These are phyloP conservation scores for Malus orientalis DNA, from an alignment of 306 rosid species.

Conservation along the genomic window DNA sequence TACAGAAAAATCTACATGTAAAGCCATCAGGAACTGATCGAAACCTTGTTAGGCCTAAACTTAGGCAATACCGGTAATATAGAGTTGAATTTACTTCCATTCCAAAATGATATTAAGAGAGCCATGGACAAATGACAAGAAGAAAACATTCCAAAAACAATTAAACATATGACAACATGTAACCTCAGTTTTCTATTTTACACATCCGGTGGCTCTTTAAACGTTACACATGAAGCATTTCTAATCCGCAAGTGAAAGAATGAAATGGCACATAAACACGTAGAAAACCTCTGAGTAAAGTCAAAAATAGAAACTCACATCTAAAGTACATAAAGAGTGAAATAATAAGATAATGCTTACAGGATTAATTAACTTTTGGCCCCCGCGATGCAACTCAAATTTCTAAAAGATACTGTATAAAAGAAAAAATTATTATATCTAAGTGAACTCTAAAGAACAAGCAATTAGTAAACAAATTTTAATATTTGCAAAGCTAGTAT, in stretches of 20 bases:
- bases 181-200: not conserved
- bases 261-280: not conserved
- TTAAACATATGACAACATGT: not conserved
- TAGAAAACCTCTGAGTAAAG: not conserved
- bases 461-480: not conserved
- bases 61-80: not conserved
- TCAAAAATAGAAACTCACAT: not conserved
- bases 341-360: constrained; percentile 40
- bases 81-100: not conserved
- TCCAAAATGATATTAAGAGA: not conserved
- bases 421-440: not conserved
- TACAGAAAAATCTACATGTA: constrained; percentile 73
- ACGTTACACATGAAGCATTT: not conserved
- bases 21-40: constrained; percentile 16
- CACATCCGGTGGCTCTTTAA: not conserved
- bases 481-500: not conserved
- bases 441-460: not conserved
- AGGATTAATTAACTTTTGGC: constrained; percentile 81
- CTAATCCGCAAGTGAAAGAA: not conserved
- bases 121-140: not conserved
- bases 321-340: constrained; percentile 1
- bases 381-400: constrained; percentile 80
- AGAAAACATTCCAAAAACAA: not conserved
- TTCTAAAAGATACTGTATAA: constrained; percentile 48
- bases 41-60: constrained; percentile 1